Percentiles rank a stretch among this genome's conserved stretches.
phyloP scores from a whole-genome alignment of 2,329 filamentous ascomycete genomes.

The Paradendryphiella salina region DNA sequence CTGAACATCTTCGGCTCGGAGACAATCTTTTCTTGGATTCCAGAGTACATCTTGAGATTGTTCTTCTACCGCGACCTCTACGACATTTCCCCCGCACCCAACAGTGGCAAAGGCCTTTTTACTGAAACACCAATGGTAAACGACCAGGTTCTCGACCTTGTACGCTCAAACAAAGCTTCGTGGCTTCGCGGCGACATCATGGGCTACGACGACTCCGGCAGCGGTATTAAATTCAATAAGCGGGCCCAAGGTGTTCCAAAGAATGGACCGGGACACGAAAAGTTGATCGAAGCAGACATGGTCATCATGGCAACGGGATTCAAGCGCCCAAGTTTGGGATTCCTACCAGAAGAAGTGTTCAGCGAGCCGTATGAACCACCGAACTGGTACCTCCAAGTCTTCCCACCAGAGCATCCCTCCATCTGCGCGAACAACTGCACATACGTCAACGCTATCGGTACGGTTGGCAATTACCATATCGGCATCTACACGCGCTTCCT shows the following conservation, averaged over 20 bases:
- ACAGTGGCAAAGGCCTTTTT: constrained; percentile 69
- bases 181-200: constrained; percentile 84
- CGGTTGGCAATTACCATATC: constrained; percentile 85
- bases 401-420: constrained; percentile 72
- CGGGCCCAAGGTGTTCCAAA: constrained; percentile 73
- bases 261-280: constrained; percentile 70
- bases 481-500: constrained; percentile 86
- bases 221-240: constrained; percentile 71
- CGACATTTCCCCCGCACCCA: constrained; percentile 66
- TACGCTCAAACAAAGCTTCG: constrained; percentile 70
- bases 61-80: constrained; percentile 83
- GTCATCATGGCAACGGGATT: constrained; percentile 84
- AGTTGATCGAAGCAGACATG: constrained; percentile 71
- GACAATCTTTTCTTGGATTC: constrained; percentile 74
- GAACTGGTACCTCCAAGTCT: constrained; percentile 87
- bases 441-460: constrained; percentile 77
- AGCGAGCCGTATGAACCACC: constrained; percentile 73
- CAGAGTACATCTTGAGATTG: constrained; percentile 72
- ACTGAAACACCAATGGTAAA: constrained; percentile 88
- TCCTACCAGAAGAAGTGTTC: constrained; percentile 75
- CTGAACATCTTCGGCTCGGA: constrained; percentile 80
- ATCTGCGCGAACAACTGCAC: constrained; percentile 84
- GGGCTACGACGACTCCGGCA: constrained; percentile 63
- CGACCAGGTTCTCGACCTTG: constrained; percentile 74
- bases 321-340: constrained; percentile 71